phyloP scores from a whole-genome alignment of 768 basidiomycete species.

The Hygrocybe punicea region DNA sequence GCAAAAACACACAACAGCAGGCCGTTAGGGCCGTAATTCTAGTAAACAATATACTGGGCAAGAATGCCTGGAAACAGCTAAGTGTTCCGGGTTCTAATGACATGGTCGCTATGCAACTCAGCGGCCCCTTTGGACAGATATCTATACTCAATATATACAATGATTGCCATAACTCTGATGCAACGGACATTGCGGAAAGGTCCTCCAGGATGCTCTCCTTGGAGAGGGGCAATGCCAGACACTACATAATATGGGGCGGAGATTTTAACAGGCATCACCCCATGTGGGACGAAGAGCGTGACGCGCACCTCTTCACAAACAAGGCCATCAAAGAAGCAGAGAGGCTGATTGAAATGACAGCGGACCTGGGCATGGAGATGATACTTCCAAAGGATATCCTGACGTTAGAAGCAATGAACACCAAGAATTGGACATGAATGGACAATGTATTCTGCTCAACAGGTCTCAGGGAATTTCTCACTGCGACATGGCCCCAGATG shows the following conservation, averaged over 20 bases:
- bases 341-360: conserved; percentile 25
- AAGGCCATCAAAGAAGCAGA: conserved; percentile 20
- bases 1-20: no score
- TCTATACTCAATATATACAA: no score
- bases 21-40: conserved; percentile 13
- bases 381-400: conserved; percentile 28
- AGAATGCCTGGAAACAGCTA: no score
- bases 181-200: conserved; percentile 27
- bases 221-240: not conserved
- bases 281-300: no score
- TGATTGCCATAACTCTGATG: no score
- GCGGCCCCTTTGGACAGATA: conserved; percentile 10
- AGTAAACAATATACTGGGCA: conserved; percentile 16
- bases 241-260: conserved; percentile 12
- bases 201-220: conserved; percentile 6
- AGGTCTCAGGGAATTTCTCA: no score
- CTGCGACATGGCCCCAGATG: no score
- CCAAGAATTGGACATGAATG: no score
- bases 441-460: no score
- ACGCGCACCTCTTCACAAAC: conserved; percentile 36
- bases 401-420: no score
- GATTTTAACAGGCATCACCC: no score
- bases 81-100: conserved; percentile 20
- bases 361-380: conserved; percentile 31
- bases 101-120: conserved; percentile 26